Percentiles rank a stretch among this genome's conserved stretches.
Conservation (phyloP, 2,329 filamentous ascomycete genomes). For the Calcarisporium arbuscula region DNA sequence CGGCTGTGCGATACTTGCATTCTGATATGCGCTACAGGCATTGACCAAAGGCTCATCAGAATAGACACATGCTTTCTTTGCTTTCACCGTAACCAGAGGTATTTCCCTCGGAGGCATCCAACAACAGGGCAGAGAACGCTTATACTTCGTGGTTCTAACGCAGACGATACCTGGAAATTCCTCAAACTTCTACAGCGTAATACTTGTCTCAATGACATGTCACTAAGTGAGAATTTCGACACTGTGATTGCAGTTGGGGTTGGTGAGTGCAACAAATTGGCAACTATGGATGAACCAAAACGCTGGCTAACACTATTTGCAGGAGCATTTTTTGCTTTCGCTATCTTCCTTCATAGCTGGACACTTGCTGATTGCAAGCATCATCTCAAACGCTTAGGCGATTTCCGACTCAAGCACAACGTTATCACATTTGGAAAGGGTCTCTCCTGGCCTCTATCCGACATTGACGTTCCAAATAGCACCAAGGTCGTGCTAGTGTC, state of each 20-base stretch:
- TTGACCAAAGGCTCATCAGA: not conserved
- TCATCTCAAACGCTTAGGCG: no score
- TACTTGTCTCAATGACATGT: slow-evolving; percentile 1
- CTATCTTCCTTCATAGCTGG: no score
- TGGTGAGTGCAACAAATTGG: not conserved
- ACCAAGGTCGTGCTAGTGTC: no score
- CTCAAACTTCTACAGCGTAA: slow-evolving; percentile 1
- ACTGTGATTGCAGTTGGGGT: not conserved
- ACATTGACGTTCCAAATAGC: no score
- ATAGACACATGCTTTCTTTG: not conserved
- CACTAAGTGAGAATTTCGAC: slow-evolving; percentile 4
- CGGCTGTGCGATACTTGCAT: slow-evolving; percentile 1
- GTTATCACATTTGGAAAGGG: no score
- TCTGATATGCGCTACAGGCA: not conserved
- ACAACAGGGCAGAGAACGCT: not conserved
- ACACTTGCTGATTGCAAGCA: no score
- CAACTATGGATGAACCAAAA: no score
- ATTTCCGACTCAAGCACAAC: no score
- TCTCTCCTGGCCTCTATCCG: no score
- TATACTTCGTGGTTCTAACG: not conserved
- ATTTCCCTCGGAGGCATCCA: not conserved
- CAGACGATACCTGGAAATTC: not conserved
- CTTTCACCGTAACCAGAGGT: not conserved
- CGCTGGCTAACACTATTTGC: no score
- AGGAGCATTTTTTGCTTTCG: no score